Percentiles rank a stretch among this genome's conserved stretches.
Conservation (phyloP, 163 green algal genomes). For the Volvox carteri region DNA sequence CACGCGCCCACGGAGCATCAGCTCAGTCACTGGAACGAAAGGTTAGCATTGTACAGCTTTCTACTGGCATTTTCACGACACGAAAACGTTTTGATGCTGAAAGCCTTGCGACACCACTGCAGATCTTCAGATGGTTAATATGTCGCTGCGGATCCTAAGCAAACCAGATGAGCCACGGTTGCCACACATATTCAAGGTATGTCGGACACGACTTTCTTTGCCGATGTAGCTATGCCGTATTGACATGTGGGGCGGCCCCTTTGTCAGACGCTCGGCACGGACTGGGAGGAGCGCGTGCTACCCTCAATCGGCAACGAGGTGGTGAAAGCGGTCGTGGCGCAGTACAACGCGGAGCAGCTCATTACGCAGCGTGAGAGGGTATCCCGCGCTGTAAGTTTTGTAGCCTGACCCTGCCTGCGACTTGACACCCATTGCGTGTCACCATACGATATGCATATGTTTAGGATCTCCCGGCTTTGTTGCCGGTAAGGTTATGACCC, state of each 20-base stretch:
- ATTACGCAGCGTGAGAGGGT: constrained; percentile 96
- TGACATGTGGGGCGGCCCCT: neutral
- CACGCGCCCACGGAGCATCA: constrained; percentile 93
- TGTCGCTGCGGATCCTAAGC: constrained; percentile 95
- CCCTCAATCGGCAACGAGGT: constrained; percentile 99
- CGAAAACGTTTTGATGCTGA: neutral
- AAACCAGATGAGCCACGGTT: constrained; percentile 92
- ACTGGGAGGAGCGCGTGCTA: constrained; percentile 99
- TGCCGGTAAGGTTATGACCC: too few species aligned
- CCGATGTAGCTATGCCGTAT: neutral
- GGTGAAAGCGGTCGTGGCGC: constrained; percentile 97
- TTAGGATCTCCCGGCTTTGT: too few species aligned
- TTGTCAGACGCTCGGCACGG: constrained; percentile 88
- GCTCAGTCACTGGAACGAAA: constrained; percentile 96
- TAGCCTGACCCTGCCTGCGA: too few species aligned
- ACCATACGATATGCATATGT: too few species aligned
- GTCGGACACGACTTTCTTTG: neutral
- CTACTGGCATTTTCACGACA: neutral
- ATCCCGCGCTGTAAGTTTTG: constrained; percentile 63
- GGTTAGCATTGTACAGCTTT: constrained; percentile 68
- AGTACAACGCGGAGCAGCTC: constrained; percentile 99
- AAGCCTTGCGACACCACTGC: constrained; percentile 20
- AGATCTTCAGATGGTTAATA: constrained; percentile 99
- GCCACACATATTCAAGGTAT: constrained; percentile 90
- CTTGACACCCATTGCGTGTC: too few species aligned